Percentiles rank a stretch among this genome's conserved stretches.
These are phyloP conservation scores for Exophiala spinifera DNA, from an alignment of 2,329 filamentous ascomycete genomes.

Conservation along the genomic window DNA sequence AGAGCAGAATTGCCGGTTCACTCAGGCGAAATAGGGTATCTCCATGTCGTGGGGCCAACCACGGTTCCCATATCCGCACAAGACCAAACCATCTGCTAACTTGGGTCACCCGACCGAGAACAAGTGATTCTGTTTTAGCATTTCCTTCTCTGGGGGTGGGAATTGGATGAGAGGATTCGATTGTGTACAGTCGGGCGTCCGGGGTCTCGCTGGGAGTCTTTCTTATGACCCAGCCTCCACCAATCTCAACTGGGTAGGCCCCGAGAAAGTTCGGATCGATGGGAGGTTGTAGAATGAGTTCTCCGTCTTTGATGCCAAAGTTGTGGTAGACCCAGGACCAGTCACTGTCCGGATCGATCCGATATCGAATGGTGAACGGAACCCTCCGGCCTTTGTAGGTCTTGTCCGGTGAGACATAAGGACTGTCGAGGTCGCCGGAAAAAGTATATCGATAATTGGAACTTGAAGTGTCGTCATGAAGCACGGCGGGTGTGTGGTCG, in stretches of 20 bases:
- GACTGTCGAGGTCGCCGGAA: conserved; percentile 27
- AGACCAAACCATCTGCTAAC: conserved; percentile 74
- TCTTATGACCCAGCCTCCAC: conserved; percentile 35
- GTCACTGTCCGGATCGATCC: conserved; percentile 35
- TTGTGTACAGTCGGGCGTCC: conserved; percentile 39
- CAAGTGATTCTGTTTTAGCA: conserved; percentile 51
- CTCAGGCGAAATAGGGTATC: conserved; percentile 63
- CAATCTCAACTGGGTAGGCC: conserved; percentile 36
- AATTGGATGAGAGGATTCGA: conserved; percentile 38
- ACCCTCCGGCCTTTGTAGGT: conserved; percentile 30
- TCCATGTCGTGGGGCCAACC: conserved; percentile 82
- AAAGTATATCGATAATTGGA: conserved; percentile 37
- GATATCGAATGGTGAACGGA: conserved; percentile 45
- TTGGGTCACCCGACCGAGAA: conserved; percentile 46
- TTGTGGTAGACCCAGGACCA: conserved; percentile 48
- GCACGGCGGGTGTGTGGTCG: conserved; percentile 27
- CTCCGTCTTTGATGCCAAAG: conserved; percentile 39
- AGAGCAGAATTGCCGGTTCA: conserved; percentile 73
- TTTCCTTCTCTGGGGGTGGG: conserved; percentile 52
- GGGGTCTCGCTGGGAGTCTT: conserved; percentile 41
- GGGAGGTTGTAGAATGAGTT: conserved; percentile 39
- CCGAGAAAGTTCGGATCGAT: conserved; percentile 17
- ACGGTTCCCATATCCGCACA: conserved; percentile 74
- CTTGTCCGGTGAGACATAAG: conserved; percentile 19
- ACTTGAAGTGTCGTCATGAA: conserved; percentile 24